These are phyloP conservation scores for Aspergillus floridensis DNA, from an alignment of 2,329 filamentous ascomycete species.

Conservation along the genomic window DNA sequence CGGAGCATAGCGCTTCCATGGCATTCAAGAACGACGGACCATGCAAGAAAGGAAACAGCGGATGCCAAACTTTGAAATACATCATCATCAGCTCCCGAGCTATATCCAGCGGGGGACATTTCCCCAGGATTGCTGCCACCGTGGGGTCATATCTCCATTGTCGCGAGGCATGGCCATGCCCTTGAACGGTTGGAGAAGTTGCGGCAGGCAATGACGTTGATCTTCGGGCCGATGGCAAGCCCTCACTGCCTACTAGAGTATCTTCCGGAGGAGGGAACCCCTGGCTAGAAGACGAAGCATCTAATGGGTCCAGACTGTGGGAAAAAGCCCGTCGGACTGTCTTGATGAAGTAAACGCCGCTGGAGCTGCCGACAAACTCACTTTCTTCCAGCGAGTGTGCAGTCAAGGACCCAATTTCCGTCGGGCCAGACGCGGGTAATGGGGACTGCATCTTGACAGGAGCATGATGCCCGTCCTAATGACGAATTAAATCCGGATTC, in stretches of 20 bases:
- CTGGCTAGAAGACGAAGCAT: constrained; percentile 13
- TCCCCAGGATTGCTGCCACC: constrained; percentile 26
- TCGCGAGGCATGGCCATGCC: constrained; percentile 11
- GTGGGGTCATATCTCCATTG: constrained; percentile 31
- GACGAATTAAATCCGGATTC: not conserved
- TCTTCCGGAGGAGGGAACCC: constrained; percentile 32
- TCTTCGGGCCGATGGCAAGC: constrained; percentile 21
- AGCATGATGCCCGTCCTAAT: constrained; percentile 15
- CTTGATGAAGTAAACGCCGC: constrained; percentile 55
- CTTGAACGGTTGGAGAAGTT: constrained; percentile 6
- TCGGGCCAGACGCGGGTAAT: not conserved
- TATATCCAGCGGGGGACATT: constrained; percentile 27
- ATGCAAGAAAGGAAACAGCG: constrained; percentile 53
- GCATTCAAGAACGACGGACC: constrained; percentile 50
- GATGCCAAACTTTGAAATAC: constrained; percentile 54
- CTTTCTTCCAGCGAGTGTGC: constrained; percentile 46
- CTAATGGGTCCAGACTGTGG: constrained; percentile 26
- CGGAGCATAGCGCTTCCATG: constrained; percentile 44
- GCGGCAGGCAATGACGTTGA: constrained; percentile 11
- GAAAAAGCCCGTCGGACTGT: constrained; percentile 54
- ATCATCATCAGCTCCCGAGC: constrained; percentile 47
- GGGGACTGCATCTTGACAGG: constrained; percentile 27
- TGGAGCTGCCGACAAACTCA: constrained; percentile 53
- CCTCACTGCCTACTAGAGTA: constrained; percentile 28
- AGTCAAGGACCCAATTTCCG: constrained; percentile 43